Conservation (phyloP, 306 rosid species). For the Corylus heterophylla region DNA sequence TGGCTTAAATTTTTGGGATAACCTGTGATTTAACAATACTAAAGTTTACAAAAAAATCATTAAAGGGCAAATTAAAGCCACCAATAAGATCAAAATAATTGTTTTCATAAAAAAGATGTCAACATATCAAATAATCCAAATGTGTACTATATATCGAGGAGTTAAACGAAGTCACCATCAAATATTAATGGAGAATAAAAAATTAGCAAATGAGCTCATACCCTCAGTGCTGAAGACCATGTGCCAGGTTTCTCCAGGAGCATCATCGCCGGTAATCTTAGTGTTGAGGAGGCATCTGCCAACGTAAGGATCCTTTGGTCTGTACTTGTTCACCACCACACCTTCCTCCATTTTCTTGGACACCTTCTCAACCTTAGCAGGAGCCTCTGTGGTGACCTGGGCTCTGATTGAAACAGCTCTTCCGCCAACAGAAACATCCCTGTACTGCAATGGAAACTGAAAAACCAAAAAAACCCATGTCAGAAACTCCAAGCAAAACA, state of each 20-base stretch:
- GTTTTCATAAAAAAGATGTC: background rate
- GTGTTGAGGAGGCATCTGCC: constrained; percentile 87
- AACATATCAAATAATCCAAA: background rate
- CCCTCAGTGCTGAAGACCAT: constrained; percentile 99
- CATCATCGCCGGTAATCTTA: constrained; percentile 96
- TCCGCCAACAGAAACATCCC: constrained; percentile 50
- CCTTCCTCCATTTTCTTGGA: constrained; percentile 93
- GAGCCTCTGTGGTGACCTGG: constrained; percentile 84
- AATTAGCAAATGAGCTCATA: constrained; percentile 17
- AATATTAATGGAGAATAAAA: background rate
- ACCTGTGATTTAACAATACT: background rate
- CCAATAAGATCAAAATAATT: background rate
- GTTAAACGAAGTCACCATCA: background rate
- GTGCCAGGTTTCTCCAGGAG: constrained; percentile 99
- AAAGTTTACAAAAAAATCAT: background rate
- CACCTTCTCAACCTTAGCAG: constrained; percentile 73
- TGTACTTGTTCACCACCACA: constrained; percentile 75
- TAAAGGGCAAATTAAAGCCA: background rate
- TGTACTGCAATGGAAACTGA: constrained; percentile 56
- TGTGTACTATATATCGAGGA: background rate
- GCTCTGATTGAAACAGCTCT: constrained; percentile 67
- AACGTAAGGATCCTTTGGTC: constrained; percentile 77
- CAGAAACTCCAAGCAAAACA: background rate
- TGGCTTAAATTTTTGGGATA: no score
- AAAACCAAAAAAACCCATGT: constrained; percentile 22